Base-by-base conservation (phyloP, 2,329 filamentous ascomycete genomes). In the Pseudopithomyces maydicus region DNA sequence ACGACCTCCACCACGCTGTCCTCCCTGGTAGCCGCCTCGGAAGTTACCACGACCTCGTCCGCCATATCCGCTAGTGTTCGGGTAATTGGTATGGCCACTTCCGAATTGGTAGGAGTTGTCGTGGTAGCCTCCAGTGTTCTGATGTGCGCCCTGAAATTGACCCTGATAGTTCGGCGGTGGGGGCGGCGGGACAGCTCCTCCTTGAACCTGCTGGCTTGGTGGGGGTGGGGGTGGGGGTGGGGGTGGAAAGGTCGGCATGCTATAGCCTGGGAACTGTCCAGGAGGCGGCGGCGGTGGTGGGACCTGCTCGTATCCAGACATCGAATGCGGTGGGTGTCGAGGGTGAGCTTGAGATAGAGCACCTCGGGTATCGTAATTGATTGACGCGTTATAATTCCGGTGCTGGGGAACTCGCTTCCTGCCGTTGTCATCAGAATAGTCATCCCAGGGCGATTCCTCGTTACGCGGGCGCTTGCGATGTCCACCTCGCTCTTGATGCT, bases 151-250 rank as follows among this genome's bases (percentile, higher is more conserved):
- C 44, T 64, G 60, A 53, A 59, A 71, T 20, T 56, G 54, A n/a
- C 65, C 67, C 10, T 57, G 66, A 42, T 59, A 68, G 44, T 65
- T 67, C 20, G 65, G 67, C n/a, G 67, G 68, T 14, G 69, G 68
- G 6, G 65, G 67, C 2, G 66, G 45, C 14, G 55, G 60, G 36
- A 46, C 55, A 8, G 55, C 51, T 19, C 51, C 55, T 14, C 54
- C 57, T 32, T 42, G 60, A 49, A 47, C 38, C n/a, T 36, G 23
- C 47, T 64, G 65, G 11, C 60, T 57, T 33, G 62, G 61, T 8
- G 64, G 62, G 2, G 68, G 66, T 8, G 67, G 67, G 15, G 62
- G 61, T 8, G 64, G 62, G 2, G 68, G 66, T 8, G 67, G 67
- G 15, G 62, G 63, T 14, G 58, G 61, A 36, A 66, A 64, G 7